Evolutionary conservation across 2,329 filamentous ascomycete species (phyloP).

Genomic region (Stylonectria norvegica): DNA sequence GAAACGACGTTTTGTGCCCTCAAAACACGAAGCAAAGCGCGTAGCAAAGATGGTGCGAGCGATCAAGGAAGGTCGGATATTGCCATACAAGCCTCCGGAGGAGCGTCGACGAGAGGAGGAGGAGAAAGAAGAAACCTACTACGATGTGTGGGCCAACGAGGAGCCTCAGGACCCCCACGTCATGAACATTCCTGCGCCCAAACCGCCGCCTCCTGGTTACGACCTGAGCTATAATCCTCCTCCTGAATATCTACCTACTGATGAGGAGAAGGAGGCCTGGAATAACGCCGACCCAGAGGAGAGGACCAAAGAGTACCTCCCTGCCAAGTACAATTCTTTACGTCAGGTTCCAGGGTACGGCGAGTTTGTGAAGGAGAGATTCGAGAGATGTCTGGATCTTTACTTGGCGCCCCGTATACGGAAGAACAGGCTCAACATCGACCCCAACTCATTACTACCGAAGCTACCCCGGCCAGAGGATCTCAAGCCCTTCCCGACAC

Average conservation of each 20-base stretch:
- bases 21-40: constrained; percentile 93
- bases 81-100: constrained; percentile 78
- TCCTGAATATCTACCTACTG: constrained; percentile 84
- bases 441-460: constrained; percentile 85
- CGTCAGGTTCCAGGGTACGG: constrained; percentile 91
- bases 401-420: constrained; percentile 91
- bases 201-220: constrained; percentile 87
- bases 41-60: constrained; percentile 97
- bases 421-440: constrained; percentile 93
- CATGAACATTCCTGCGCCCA: constrained; percentile 94
- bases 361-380: constrained; percentile 88
- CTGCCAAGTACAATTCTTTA: constrained; percentile 76
- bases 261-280: constrained; percentile 81
- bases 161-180: constrained; percentile 75
- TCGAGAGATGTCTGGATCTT: constrained; percentile 90
- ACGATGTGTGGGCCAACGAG: constrained; percentile 95
- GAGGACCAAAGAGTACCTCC: constrained; percentile 82
- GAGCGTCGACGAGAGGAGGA: constrained; percentile 66
- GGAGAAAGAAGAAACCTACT: constrained; percentile 67
- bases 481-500: constrained; percentile 89
- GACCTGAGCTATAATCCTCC: constrained; percentile 97
- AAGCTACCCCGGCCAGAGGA: constrained; percentile 93
- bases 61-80: constrained; percentile 88
- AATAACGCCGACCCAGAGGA: constrained; percentile 85
- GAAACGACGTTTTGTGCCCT: constrained; percentile 91